phyloP scores from a whole-genome alignment of 371 early-diverging fungal species.

The Mortierella sp. region DNA sequence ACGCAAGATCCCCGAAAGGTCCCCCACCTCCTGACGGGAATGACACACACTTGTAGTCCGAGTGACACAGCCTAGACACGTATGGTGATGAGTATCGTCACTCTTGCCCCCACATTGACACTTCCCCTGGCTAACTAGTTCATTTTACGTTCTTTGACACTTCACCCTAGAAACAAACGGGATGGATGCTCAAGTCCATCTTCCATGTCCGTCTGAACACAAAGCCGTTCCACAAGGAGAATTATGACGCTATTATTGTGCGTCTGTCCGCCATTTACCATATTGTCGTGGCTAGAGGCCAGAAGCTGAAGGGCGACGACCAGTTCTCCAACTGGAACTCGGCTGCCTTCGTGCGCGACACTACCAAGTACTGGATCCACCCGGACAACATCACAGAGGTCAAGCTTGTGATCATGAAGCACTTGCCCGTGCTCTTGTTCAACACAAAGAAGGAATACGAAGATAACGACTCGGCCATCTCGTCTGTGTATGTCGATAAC shows the following conservation, averaged over 20 bases:
- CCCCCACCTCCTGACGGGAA: too few relatives aligned
- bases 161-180: conserved; percentile 82
- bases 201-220: conserved; percentile 89
- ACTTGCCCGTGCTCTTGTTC: conserved; percentile 97
- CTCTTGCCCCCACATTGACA: neutral
- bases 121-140: too few relatives aligned
- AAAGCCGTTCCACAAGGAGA: conserved; percentile 91
- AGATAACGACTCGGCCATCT: conserved; percentile 90
- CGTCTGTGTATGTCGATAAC: conserved; percentile 98
- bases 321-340: conserved; percentile 47
- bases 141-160: too few relatives aligned
- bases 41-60: too few relatives aligned
- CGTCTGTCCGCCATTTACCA: conserved; percentile 93
- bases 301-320: conserved; percentile 68
- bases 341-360: conserved; percentile 83
- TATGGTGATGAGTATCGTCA: too few relatives aligned
- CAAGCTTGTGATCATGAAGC: conserved; percentile 92
- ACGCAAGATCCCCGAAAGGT: too few relatives aligned
- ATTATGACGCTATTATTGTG: conserved; percentile 90
- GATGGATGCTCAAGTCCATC: conserved; percentile 86
- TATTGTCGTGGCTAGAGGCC: conserved; percentile 85
- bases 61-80: too few relatives aligned
- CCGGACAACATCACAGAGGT: conserved; percentile 98
- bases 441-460: conserved; percentile 81
- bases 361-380: conserved; percentile 99